Conservation (phyloP, 352 stramenopile genomes). For the Albugo laibachii region DNA sequence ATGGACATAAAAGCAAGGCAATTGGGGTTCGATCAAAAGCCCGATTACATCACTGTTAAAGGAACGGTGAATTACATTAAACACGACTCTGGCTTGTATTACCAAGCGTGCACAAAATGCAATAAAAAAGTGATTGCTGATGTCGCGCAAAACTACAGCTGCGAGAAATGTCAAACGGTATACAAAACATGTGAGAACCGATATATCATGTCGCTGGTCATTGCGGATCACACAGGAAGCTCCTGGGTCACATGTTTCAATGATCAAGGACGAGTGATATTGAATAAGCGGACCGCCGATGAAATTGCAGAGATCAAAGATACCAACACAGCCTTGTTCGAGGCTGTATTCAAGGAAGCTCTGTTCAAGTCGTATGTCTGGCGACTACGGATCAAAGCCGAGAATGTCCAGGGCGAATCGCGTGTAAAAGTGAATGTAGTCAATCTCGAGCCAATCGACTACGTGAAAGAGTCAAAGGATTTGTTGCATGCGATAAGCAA, state of each 20-base stretch:
- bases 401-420: conserved; percentile 91
- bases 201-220: conserved; percentile 89
- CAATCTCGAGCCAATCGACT: conserved; percentile 85
- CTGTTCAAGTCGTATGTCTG: conserved; percentile 81
- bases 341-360: conserved; percentile 86
- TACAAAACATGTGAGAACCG: conserved; percentile 86
- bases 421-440: conserved; percentile 87
- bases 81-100: conserved; percentile 80
- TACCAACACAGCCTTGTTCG: conserved; percentile 76
- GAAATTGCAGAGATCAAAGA: conserved; percentile 78
- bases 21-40: conserved; percentile 89
- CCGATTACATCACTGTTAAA: conserved; percentile 93
- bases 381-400: conserved; percentile 85
- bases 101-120: conserved; percentile 76
- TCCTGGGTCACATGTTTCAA: conserved; percentile 96
- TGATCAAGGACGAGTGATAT: conserved; percentile 87
- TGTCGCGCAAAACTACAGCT: conserved; percentile 88
- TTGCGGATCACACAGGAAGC: conserved; percentile 86
- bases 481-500: conserved; percentile 85
- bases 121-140: conserved; percentile 86
- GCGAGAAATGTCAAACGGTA: conserved; percentile 92
- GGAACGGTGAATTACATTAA: conserved; percentile 95
- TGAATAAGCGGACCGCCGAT: conserved; percentile 83
- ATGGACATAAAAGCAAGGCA: conserved; percentile 89
- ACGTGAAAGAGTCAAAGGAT: conserved; percentile 80